Base-by-base conservation (phyloP, 768 basidiomycete genomes). In the Daedaleopsis nitida region DNA sequence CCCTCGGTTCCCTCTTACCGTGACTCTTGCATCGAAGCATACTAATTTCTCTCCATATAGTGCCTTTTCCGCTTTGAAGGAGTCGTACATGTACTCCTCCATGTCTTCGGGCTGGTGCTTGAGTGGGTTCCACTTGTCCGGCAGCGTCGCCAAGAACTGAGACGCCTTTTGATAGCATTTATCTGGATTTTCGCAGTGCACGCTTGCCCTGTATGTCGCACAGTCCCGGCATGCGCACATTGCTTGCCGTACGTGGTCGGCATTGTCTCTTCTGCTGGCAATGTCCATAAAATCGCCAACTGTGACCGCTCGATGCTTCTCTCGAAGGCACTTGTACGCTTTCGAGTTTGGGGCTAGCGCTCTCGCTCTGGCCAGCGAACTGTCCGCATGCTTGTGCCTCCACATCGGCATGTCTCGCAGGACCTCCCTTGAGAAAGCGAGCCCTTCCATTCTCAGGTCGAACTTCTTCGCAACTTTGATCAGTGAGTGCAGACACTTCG, bases 121-220 rank as follows among this genome's bases (percentile, higher is more conserved):
- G 19, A 37, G 16, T 3, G 58, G 58, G 51, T 59, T 51, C 58
- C 58, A 59, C n/a, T 45, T 44, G 5, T n/a, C 27, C 0, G 58
- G 58, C 1, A 59, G 42, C 6, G 19, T 2, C 16, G 43, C 42
- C 19, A 59, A 4, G 9, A 59, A 13, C 2, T 19, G 9, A 14
- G 34, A n/a, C n/a, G 58, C 58, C 23, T 27, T 34, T n/a, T 3
- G 5, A 21, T 4, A 17, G 43, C 58, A 59, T 14, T 17, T 2
- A 13, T 52, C 38, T 7, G 58, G 58, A 43, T 52, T 21, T 4
- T 19, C 38, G 13, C 58, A 59, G 5, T 12, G 10, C 0, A 38
- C 37, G 9, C 24, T 8, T 1, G n/a, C 32, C 5, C 27, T 21
- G 5, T 35, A 12, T 9, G 6, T 1, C 19, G 27, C 43, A 17